Evolutionary conservation across 73 alveolate genomes (phyloP), one percentile per base, ranked within the genome.

Genomic region (Tetrahymena borealis): DNA sequence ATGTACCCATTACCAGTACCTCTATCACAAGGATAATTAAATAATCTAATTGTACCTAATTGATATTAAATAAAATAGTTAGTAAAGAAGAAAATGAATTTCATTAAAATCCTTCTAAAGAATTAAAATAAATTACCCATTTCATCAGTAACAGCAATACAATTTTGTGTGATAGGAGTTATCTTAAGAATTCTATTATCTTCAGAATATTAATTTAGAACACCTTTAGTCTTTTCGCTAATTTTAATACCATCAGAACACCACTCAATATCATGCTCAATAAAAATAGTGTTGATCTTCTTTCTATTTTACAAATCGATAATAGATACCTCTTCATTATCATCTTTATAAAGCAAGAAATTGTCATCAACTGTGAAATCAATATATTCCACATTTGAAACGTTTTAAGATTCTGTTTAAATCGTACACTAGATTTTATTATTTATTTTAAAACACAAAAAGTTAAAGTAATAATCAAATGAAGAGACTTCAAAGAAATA

Each of bases 231-330:
- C 33, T 94, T 96, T 32, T 98, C 96, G 32, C 97, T 95, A 79
- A 94, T 93, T 96, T 97, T 96, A 33, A 98, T 96, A 37, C 99
- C 99, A 92, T 97, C 98, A 90, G 99, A 98, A 93, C 98, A 96
- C 99, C 99, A 97, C 92, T 98, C 99, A 39, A 98, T 91, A 85
- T 98, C 99, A 94, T 97, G 97, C 78, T 97, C 98, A 20, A 97
- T 90, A 39, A 96, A 96, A 41, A 96, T 95, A 32, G 97, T 96
- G 90, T 96, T 93, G 15, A 96, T 95, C 16, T 95, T 91, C 79
- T 97, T 94, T 91, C 94, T 92, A 42, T 96, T 91, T 78, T 94
- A 96, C 41, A 97, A 91, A 60, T 97, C 99, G n/a, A 97, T 94
- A 13, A 96, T 91, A 18, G 96, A 90, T 15, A 94, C 94, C 42